Base-by-base conservation (phyloP, 257 asterid genomes). In the Solanum gracilifrons region DNA sequence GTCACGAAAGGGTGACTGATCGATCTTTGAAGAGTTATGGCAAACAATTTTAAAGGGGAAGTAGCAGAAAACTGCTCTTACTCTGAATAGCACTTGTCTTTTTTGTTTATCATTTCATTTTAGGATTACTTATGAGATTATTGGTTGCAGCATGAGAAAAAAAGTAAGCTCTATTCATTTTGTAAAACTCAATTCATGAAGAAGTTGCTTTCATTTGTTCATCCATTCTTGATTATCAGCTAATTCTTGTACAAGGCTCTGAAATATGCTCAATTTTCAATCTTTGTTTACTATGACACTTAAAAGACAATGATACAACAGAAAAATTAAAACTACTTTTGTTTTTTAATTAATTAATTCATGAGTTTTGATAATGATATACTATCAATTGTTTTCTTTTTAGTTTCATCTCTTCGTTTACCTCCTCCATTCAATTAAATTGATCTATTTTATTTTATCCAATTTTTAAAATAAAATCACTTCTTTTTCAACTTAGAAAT, bases 1-100 rank as follows among this genome's bases (percentile, higher is more conserved):
- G 90, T 88, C 92, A 90, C 90, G 89, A 88, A 74, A 32, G 90
- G 89, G 92, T 88, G 92, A 86, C 89, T 88, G 82, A 31, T 80
- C 10, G 5, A 66, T 74, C 51, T 21, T 18, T 1, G 3, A 43
- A 75, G 37, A 31, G 46, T 9, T 72, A 3, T 75, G 33, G 18
- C 33, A 8, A 21, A 13, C 25, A 75, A 5, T 37, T 37, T 20
- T 27, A 9, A 18, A 66, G 6, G 48, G 74, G 41, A 18, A 37
- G 51, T 13, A 5, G 73, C 41, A 43, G 58, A 60, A 60, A 80
- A n/a, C 41, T 13, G 75, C 90, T 85, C 35, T n/a, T 25, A 32
- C 41, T n/a, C 62, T 76, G 76, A 51, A 16, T n/a, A 64, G 87
- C 72, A 72, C 25, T 87, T 87, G 10, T n/a, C 15, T 21, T 84